Evolutionary conservation across 2,329 filamentous ascomycete genomes (phyloP), one percentile per base, ranked within the genome.

Genomic region (Thyridium curvatum): DNA sequence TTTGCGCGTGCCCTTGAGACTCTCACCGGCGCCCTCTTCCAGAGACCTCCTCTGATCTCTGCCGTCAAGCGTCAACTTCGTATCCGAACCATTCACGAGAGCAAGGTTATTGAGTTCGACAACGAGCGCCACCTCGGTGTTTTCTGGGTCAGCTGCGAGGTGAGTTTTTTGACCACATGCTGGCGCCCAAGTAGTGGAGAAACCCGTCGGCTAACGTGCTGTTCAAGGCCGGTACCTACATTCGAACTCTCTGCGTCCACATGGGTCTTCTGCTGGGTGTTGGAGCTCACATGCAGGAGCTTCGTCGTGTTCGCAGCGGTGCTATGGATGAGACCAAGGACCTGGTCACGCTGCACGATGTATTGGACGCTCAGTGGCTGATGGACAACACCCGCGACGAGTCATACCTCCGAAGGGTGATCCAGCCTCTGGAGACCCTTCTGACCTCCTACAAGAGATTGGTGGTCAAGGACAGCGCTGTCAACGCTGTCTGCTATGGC

Each of bases 41-140:
- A 95, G 70, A 86, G 93, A 41, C 93, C 93, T 31, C 93, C 93
- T 50, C 73, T 98, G 64, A 98, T 98, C 61, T 97, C 91, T 18
- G 93, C 93, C 58, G 93, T 98, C 65, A 98, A 98, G 84, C 84
- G 93, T 56, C 91, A 97, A 72, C 80, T 98, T 46, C 90, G 93
- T 77, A 94, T 98, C 66, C 83, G 93, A 68, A 96, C 91, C 46
- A 95, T 98, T 54, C 86, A 97, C 72, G 89, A 97, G 69, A 94
- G 84, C 79, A 94, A 94, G 72, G 75, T 97, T 40, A 80, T 88
- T 60, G 93, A 98, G 72, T 98, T 97, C 61, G 93, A 98, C 72
- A 97, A 98, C 60, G 91, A 97, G 58, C 83, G 93, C 55, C 90
- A 97, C 64, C 78, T 98, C 30, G 93, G 86, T 65, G 91, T 97